A percentile compares a stretch with the other conserved stretches of the same genome.
Conservation (phyloP, 1,284 basidiomycete genomes). For the Tilletia walkeri region DNA sequence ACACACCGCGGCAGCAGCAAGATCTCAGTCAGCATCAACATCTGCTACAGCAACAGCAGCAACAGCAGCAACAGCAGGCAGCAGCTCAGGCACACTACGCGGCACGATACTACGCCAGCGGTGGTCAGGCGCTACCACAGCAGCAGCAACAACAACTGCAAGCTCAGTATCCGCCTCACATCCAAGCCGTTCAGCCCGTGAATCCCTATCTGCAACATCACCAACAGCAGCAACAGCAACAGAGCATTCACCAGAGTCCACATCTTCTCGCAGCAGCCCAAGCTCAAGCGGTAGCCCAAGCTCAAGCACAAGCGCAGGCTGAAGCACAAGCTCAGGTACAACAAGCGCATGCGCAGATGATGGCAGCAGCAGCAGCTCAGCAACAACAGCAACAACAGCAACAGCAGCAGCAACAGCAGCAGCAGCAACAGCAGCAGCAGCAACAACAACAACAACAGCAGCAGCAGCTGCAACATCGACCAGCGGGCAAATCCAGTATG, state of each 20-base stretch:
- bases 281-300: too few species aligned
- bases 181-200: too few species aligned
- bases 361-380: conserved; percentile 12
- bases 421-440: conserved; percentile 3
- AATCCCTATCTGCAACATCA: not conserved
- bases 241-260: not conserved
- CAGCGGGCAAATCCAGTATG: conserved; percentile 17
- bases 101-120: conserved; percentile 7
- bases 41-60: not conserved
- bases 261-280: too few species aligned
- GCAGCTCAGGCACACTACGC: not conserved
- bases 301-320: too few species aligned
- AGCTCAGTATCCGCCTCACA: not conserved
- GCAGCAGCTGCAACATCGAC: not conserved
- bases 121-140: not conserved
- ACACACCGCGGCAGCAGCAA: not conserved
- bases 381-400: conserved; percentile 13
- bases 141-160: not conserved
- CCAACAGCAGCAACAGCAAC: conserved; percentile 3
- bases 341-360: not conserved
- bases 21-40: not conserved
- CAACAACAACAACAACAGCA: conserved; percentile 17
- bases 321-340: not conserved
- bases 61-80: not conserved
- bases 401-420: conserved; percentile 9